Percentiles rank a stretch among this genome's conserved stretches.
Conservation (phyloP, 768 basidiomycete species). For the Cubamyces sp. region DNA sequence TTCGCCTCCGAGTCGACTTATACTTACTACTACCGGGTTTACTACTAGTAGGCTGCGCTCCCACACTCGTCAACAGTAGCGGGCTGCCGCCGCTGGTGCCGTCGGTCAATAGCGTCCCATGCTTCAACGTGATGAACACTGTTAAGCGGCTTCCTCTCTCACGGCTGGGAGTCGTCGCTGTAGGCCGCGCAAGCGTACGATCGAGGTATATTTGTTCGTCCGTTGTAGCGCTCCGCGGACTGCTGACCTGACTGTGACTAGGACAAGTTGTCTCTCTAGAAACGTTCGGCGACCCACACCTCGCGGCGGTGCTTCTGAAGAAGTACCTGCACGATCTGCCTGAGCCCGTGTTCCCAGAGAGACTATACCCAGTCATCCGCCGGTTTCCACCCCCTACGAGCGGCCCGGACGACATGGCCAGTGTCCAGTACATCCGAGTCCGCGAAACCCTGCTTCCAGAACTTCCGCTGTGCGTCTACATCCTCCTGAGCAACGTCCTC, state of each 20-base stretch:
- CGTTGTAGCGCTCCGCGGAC: neutral
- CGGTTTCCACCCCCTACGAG: conserved; percentile 65
- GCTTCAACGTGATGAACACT: conserved; percentile 50
- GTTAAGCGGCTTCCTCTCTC: conserved; percentile 40
- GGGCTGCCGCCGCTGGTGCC: conserved; percentile 57
- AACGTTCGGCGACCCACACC: conserved; percentile 76
- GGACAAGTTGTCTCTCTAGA: conserved; percentile 79
- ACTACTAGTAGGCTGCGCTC: conserved; percentile 91
- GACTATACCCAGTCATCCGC: conserved; percentile 63
- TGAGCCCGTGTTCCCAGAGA: conserved; percentile 76
- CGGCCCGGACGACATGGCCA: conserved; percentile 58
- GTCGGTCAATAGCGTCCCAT: conserved; percentile 49
- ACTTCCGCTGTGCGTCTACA: conserved; percentile 71
- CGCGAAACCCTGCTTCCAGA: conserved; percentile 69
- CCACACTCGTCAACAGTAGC: conserved; percentile 75
- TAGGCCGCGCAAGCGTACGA: conserved; percentile 85
- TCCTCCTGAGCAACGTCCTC: conserved; percentile 66
- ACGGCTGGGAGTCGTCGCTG: conserved; percentile 30
- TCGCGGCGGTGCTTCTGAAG: conserved; percentile 85
- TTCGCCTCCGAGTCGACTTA: conserved; percentile 27
- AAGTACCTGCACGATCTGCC: conserved; percentile 85
- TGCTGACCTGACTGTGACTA: conserved; percentile 32
- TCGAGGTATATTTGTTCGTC: conserved; percentile 50
- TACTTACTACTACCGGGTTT: conserved; percentile 22
- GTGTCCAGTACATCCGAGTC: conserved; percentile 66